phyloP scores from a whole-genome alignment of 768 basidiomycete species.

The Tricholomella constricta region DNA sequence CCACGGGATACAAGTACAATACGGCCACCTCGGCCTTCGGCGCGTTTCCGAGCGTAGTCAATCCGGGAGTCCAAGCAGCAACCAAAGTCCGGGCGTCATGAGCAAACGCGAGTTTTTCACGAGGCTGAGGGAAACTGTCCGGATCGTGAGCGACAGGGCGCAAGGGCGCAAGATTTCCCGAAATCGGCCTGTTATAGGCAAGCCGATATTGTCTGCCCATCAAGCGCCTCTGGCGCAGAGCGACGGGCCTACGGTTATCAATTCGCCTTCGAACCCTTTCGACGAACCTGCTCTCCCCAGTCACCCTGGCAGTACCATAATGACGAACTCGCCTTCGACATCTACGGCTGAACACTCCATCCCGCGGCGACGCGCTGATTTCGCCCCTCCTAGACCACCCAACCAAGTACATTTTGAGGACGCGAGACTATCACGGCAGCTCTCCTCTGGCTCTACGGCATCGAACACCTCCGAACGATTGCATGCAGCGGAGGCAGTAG shows the following conservation, averaged over 20 bases:
- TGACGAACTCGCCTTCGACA: constrained; percentile 61
- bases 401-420: constrained; percentile 44
- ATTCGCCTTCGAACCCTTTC: constrained; percentile 42
- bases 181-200: constrained; percentile 56
- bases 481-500: constrained; percentile 46
- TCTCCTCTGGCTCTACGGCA: constrained; percentile 35
- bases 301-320: constrained; percentile 48
- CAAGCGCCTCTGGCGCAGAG: constrained; percentile 16
- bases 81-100: constrained; percentile 56
- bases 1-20: constrained; percentile 19
- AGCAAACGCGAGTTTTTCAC: constrained; percentile 70
- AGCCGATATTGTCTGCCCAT: constrained; percentile 48
- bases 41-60: constrained; percentile 49
- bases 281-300: constrained; percentile 40
- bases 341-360: constrained; percentile 69
- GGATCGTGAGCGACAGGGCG: constrained; percentile 65
- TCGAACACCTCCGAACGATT: constrained; percentile 34
- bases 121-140: constrained; percentile 62
- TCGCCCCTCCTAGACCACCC: constrained; percentile 58
- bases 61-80: constrained; percentile 27
- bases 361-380: constrained; percentile 68
- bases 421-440: constrained; percentile 35
- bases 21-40: constrained; percentile 44
- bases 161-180: constrained; percentile 35
- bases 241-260: constrained; percentile 24